Percentiles rank a stretch among this genome's conserved stretches.
Conservation (phyloP, 73 alveolate species). For the Tetrahymena elliotti region DNA sequence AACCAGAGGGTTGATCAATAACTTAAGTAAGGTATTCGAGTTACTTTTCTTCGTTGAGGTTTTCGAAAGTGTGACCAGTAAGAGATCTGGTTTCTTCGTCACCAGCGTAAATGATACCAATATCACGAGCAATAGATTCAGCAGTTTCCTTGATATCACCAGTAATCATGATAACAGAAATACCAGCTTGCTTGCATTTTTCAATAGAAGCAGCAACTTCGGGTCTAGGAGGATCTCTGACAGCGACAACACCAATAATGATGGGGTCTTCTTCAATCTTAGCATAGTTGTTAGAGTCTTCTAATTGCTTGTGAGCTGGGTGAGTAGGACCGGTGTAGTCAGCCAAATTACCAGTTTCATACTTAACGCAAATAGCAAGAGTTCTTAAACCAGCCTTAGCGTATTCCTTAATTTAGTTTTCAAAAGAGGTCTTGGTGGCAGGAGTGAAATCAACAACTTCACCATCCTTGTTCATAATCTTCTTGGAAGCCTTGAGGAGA, state of each 20-base stretch:
- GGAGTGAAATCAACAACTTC: constrained; percentile 7
- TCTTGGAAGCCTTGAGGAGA: constrained; percentile 64
- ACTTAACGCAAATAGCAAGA: constrained; percentile 47
- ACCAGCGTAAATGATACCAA: constrained; percentile 58
- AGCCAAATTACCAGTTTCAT: constrained; percentile 25
- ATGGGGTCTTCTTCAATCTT: constrained; percentile 54
- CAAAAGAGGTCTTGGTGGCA: background rate
- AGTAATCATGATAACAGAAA: constrained; percentile 94
- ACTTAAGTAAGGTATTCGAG: constrained; percentile 13
- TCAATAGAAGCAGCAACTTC: constrained; percentile 84
- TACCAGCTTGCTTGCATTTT: constrained; percentile 93
- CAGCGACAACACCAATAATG: constrained; percentile 83
- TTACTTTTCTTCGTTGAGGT: constrained; percentile 43
- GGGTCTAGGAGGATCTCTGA: constrained; percentile 94
- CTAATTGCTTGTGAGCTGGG: constrained; percentile 35
- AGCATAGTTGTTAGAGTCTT: constrained; percentile 48
- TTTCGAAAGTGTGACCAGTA: constrained; percentile 73
- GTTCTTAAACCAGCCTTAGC: constrained; percentile 50
- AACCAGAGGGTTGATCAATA: constrained; percentile 31
- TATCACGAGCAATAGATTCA: constrained; percentile 89
- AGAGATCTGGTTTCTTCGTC: constrained; percentile 39
- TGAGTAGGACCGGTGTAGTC: constrained; percentile 60
- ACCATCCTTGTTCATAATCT: constrained; percentile 38
- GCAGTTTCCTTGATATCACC: constrained; percentile 96
- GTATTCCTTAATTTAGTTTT: background rate